These are phyloP conservation scores for Pichia inconspicua DNA, from an alignment of 1,139 yeast genomes.

Conservation along the genomic window DNA sequence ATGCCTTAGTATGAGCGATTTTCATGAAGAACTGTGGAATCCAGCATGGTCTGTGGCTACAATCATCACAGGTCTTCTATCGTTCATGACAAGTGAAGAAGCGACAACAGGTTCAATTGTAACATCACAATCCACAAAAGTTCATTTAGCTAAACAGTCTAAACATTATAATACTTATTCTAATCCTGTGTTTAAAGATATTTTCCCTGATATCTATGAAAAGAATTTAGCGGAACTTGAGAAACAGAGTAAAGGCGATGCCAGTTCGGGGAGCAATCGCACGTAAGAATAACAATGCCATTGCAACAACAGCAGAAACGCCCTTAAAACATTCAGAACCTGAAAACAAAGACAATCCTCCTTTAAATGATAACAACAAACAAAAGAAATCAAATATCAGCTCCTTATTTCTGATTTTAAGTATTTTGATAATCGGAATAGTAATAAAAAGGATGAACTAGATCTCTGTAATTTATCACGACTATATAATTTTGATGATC, in stretches of 20 bases:
- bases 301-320: background rate
- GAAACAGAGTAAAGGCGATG: background rate
- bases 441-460: too few species aligned
- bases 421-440: background rate
- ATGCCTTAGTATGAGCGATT: slow-evolving; percentile 85
- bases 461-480: background rate
- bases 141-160: slow-evolving; percentile 44
- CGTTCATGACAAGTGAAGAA: slow-evolving; percentile 71
- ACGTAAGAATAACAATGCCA: background rate
- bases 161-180: slow-evolving; percentile 53
- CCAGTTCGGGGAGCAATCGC: background rate
- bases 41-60: slow-evolving; percentile 94
- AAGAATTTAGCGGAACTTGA: slow-evolving; percentile 32
- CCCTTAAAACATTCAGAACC: background rate
- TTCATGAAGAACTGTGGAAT: slow-evolving; percentile 91
- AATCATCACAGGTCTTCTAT: slow-evolving; percentile 71
- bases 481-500: too few species aligned
- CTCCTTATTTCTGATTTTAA: background rate
- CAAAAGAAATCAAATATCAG: background rate
- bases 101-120: slow-evolving; percentile 52
- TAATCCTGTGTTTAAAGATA: slow-evolving; percentile 47
- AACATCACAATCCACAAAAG: slow-evolving; percentile 42
- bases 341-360: background rate
- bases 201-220: slow-evolving; percentile 63
- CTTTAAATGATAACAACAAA: too few species aligned